Evolutionary conservation across 768 basidiomycete genomes (phyloP), one percentile per base, ranked within the genome.

Genomic region (Porpolomopsis calyptriformis): DNA sequence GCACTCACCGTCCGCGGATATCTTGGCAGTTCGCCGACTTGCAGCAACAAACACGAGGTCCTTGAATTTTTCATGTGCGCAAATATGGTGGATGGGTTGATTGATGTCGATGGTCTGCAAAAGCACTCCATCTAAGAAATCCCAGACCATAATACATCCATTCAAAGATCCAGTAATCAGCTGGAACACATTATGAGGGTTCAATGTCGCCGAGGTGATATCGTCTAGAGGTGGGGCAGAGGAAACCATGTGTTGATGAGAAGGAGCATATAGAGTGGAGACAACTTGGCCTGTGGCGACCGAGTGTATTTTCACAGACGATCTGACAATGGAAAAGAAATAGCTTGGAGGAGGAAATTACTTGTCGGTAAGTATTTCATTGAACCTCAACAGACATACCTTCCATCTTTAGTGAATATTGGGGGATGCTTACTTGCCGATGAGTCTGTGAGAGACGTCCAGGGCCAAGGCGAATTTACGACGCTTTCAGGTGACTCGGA

Each of bases 101-200:
- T 71, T 71, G 36, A 90, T 57, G 47, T 77, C 71, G 51, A 96
- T 74, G 2, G 82, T 86, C 49, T 80, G 78, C 49, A 97, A 67
- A 9, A 96, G 65, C 6, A 72, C 68, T 4, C 82, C 91, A 48
- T 96, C 92, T 29, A 93, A 66, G 61, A 85, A 93, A 64, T 98
- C 91, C 96, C 96, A 99, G 20, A 96, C 66, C 59, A 86, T 77
- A 51, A 98, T 64, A 27, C 72, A 73, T n/a, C 92, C 94, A 53
- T 91, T 85, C 49, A 80, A 56, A 6, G 88, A 87, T 40, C 79
- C 82, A 9, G 90, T 90, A 52, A 97, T 78, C 52, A 99, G 64
- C 61, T 98, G 96, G 52, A 90, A 86, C 20, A 79, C 71, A 63
- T 96, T 98, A 51, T 80, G 73, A 11, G 96, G 91, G 59, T 79